Base-by-base conservation (phyloP, 2,329 filamentous ascomycete genomes). In the Diplodia mutila region DNA sequence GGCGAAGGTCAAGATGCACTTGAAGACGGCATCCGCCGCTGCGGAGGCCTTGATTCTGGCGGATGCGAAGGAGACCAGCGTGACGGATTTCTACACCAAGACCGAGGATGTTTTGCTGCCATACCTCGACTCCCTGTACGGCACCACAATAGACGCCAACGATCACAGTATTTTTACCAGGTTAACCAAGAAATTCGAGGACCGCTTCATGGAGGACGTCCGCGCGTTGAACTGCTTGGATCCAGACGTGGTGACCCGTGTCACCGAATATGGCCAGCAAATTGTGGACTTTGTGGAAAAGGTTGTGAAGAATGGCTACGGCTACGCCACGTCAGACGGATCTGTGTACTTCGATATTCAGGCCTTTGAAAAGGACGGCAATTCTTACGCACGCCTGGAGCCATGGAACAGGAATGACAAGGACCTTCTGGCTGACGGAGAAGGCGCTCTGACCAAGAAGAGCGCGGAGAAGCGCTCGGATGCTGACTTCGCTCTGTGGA, bases 341-440 rank as follows among this genome's bases (percentile, higher is more conserved):
- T 97, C 92, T 0, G 93, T 98, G 0, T 97, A 97, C 79, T 98
- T 97, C 70, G 94, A 97, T 73, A 97, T 97, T 71, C 83, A 85
- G 4, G 88, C 91, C 0, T 98, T 97, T 74, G 93, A 97, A 77
- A 88, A 88, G 72, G 89, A 88, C 0, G 93, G 94, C 0, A 93
- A 97, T 76, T 87, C 88, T 2, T 98, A 98, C 76, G 92, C 94
- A 3, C 86, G 93, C 65, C 82, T 98, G 29, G 89, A 94, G 67
- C 94, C 94, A 0, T 93, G 93, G 82, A 95, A 91, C 77, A 86
- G 90, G 66, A 93, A 92, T 69, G 91, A 98, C 80, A 90, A 93
- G 76, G 89, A 89, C 3, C 82, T 97, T 27, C 89, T 91, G 72
- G 93, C 93, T 8, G 94, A 98, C 73, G 94, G 94, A 11, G 95